These are phyloP conservation scores for Eucalyptus sp. DNA, from an alignment of 345 rosid genomes.

Conservation along the genomic window DNA sequence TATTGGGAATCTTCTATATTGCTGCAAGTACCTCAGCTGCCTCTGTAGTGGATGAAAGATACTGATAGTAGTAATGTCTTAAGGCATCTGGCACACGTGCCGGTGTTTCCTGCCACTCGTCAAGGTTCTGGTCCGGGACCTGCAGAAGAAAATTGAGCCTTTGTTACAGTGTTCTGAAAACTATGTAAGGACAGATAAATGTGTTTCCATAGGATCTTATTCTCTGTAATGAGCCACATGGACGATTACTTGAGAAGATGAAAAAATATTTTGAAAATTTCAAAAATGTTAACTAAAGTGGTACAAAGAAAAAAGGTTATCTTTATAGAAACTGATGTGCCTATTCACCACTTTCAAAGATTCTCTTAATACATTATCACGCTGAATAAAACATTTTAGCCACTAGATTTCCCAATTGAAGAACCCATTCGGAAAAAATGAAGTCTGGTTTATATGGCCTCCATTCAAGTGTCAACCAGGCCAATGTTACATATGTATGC, in stretches of 20 bases:
- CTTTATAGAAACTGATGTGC: background rate
- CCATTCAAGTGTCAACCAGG: background rate
- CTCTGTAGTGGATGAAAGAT: constrained; percentile 87
- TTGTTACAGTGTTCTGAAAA: background rate
- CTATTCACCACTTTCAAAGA: background rate
- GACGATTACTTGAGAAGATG: background rate
- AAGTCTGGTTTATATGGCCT: background rate
- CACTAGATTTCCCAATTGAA: background rate
- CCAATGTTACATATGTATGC: background rate
- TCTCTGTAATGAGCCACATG: background rate
- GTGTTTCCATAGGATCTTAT: background rate
- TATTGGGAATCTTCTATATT: background rate
- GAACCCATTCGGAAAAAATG: background rate
- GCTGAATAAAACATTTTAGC: background rate
- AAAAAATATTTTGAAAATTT: background rate
- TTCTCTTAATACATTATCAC: background rate
- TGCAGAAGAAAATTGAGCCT: constrained; percentile 12
- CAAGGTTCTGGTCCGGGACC: constrained; percentile 92
- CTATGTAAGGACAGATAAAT: background rate
- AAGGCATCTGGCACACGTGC: constrained; percentile 89
- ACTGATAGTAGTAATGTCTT: constrained; percentile 91
- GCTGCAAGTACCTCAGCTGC: constrained; percentile 75
- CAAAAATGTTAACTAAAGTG: background rate
- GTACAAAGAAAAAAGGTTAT: background rate
- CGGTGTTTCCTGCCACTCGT: constrained; percentile 77